Base-by-base conservation (phyloP, 352 stramenopile genomes). In the Phytopythium helicoides region DNA sequence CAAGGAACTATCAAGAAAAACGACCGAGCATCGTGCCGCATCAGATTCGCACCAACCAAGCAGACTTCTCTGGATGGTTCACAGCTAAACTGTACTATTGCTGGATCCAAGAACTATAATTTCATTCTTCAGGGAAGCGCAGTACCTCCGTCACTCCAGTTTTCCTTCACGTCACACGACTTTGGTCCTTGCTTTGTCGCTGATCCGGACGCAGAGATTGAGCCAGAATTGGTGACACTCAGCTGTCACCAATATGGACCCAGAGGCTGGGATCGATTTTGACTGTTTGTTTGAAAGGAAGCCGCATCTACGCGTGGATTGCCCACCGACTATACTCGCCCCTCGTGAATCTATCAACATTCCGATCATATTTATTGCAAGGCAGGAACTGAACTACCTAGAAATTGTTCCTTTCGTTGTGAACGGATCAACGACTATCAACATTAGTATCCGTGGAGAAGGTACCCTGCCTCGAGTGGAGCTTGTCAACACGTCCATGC, bases 121-220 rank as follows among this genome's bases (percentile, higher is more conserved):
- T 71, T 97, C 34, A 58, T 66, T 14, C 57, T 97, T 2, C 72
- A 78, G 9, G 92, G 91, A 41, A 70, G 64, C 12, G 89, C 84
- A 8, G 80, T 95, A 19, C 81, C 79, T 39, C 93, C 93, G 8
- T 88, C 77, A 16, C 48, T 98, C 18, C 75, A 92, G 23, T 97
- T 98, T 40, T 96, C 85, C 6, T 96, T 97, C 65, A 84, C 73
- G 12, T 54, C 87, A 11, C 73, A 96, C 52, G 86, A 98, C 60
- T 98, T 98, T 73, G 91, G 92, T 1, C 58, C 88, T 22, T 97
- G 89, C 58, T 98, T 98, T 28, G 79, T 97, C 41, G 77, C 86
- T n/a, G 86, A 89, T 44, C 65, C 75, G 2, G 89, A 93, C 37
- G 68, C 70, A 3, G 47, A 67, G 7, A 69, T 72, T 4, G 65